Evolutionary conservation across 208 protist genomes (phyloP), one percentile per base, ranked within the genome.

Genomic region (Acanthamoeba quina): DNA sequence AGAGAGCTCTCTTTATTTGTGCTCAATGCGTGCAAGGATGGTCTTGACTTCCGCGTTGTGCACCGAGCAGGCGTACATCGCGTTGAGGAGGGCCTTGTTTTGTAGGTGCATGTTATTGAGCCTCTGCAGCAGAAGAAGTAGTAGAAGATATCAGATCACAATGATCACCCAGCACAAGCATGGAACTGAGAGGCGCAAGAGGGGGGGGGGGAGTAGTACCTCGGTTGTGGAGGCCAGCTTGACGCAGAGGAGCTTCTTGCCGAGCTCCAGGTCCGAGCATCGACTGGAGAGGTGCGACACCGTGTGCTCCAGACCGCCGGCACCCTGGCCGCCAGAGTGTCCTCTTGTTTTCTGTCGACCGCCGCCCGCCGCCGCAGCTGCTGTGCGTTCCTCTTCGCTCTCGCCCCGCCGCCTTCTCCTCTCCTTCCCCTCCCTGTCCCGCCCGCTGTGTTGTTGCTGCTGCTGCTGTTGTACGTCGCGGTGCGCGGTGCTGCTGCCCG

Each of bases 1-100:
- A n/a, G n/a, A 37, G 37, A 37, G 37, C 0, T 0, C 37, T 37
- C 37, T 37, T 37, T 37, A 37, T 37, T 37, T 37, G n/a, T 70
- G 11, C n/a, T 70, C 62, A 13, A 70, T 34, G 5, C 62, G 62
- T 11, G 19, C n/a, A 9, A 70, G 24, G n/a, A 70, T 70, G 62
- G 19, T 70, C n/a, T 70, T 70, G 19, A 70, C 62, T 70, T 70
- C 62, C n/a, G 62, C 62, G n/a, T 70, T 70, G 62, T 70, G 62
- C n/a, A 24, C 62, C 26, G 62, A 70, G 3, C 62, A 70, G 62
- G 62, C 62, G n/a, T 70, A 70, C 62, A 70, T 70, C 21, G 62
- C 62, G 62, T 70, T 70, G 62, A 70, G 62, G 21, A 70, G 62
- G 21, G 62, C 62, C n/a, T 70, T 70, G 62, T 70, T 70, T 29